A percentile compares a stretch with the other conserved stretches of the same genome.
These are phyloP conservation scores for Neurospora sublineolata DNA, from an alignment of 495 filamentous ascomycete genomes.

Conservation along the genomic window DNA sequence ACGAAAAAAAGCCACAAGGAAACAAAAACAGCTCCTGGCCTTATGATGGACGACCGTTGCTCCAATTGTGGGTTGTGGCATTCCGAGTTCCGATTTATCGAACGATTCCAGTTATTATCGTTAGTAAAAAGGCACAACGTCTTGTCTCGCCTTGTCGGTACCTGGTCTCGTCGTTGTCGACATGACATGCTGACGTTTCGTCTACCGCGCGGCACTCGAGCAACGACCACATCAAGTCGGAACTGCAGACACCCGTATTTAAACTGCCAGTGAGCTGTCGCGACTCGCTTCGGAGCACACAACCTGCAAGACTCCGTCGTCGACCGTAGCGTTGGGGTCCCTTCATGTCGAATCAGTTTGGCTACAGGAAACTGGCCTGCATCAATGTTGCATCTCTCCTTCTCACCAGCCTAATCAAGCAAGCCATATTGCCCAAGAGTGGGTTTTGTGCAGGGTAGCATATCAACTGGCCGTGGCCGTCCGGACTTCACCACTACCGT, in stretches of 20 bases:
- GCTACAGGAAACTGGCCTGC: constrained; percentile 1
- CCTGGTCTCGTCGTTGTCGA: not conserved
- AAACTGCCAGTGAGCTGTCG: not conserved
- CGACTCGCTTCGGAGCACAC: not conserved
- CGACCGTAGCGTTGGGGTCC: not conserved
- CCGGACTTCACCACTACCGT: not conserved
- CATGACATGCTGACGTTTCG: not conserved
- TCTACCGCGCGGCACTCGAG: not conserved
- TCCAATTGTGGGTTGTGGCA: not conserved
- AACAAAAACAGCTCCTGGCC: not conserved
- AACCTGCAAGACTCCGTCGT: not conserved
- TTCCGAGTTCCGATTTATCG: not conserved
- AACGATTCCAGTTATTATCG: not conserved
- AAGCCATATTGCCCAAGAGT: not conserved
- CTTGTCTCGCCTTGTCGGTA: not conserved
- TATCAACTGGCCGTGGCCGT: not conserved
- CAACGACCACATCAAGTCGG: not conserved
- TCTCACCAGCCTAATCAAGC: constrained; percentile 11
- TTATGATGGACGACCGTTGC: not conserved
- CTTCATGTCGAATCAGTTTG: not conserved
- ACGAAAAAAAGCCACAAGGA: not conserved
- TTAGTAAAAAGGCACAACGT: not conserved
- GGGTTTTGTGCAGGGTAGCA: not conserved
- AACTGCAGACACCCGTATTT: not conserved
- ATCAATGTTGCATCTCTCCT: constrained; percentile 4